These are phyloP conservation scores for Westerdykella sp. DNA, from an alignment of 2,329 filamentous ascomycete species.

Conservation along the genomic window DNA sequence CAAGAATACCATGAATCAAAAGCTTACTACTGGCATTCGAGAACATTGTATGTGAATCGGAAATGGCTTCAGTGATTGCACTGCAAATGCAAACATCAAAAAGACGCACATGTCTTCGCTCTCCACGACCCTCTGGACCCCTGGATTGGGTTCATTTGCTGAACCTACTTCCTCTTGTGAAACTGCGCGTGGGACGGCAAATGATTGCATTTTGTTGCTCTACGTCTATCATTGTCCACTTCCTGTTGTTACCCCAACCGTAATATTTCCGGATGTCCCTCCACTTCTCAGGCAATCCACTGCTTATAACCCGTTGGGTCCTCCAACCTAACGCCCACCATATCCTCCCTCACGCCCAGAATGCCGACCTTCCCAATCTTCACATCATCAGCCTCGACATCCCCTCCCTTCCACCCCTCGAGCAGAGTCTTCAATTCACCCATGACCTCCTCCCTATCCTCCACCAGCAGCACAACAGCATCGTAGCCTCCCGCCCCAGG, in stretches of 20 bases:
- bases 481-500: conserved; percentile 93
- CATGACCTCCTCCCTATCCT: conserved; percentile 63
- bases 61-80: too few relatives aligned
- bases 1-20: conserved; percentile 39
- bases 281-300: conserved; percentile 25
- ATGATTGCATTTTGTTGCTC: too few relatives aligned
- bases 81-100: too few relatives aligned
- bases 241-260: too few relatives aligned
- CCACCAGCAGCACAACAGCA: conserved; percentile 73
- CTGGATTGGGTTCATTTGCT: too few relatives aligned
- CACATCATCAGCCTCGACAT: conserved; percentile 27
- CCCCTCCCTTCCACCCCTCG: conserved; percentile 52
- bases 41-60: too few relatives aligned
- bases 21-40: conserved; percentile 23
- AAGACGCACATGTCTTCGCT: too few relatives aligned
- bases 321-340: conserved; percentile 55
- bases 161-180: too few relatives aligned
- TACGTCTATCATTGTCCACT: too few relatives aligned
- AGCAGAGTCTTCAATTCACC: conserved; percentile 57
- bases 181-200: too few relatives aligned
- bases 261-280: too few relatives aligned
- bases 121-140: too few relatives aligned
- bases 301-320: conserved; percentile 35
- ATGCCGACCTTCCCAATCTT: conserved; percentile 61
- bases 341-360: conserved; percentile 64